Evolutionary conservation across 495 filamentous ascomycete genomes (phyloP), one percentile per base, ranked within the genome.

Genomic region (Talaromyces ruber): DNA sequence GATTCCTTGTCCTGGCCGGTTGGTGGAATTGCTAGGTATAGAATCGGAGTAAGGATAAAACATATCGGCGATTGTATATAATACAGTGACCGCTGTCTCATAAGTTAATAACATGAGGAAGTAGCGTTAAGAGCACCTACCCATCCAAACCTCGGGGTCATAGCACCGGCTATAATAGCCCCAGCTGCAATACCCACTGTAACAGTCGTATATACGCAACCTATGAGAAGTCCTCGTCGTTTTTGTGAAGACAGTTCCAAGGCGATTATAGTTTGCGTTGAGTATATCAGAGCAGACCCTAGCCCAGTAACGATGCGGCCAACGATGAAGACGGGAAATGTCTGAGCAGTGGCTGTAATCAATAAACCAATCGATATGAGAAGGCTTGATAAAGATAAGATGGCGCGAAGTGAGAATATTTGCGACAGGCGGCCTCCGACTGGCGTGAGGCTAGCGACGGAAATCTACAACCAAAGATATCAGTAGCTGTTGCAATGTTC

Each of bases 131-230:
- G 37, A 12, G 71, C 18, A 18, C 84, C 64, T 76, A 90, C 87
- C 88, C 89, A 93, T 56, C 89, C 88, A 26, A 82, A 76, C 0
- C 72, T 75, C 1, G 81, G 81, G 7, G 86, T 74, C 51, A 91
- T 63, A 1, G 84, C 80, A 1, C 89, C 90, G 18, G 86, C 86
- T 30, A 90, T 72, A 12, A 90, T 82, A 3, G 89, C 90, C 7
- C 90, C 89, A 0, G 85, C 75, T 0, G 88, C 82, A 14, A 93
- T 74, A 11, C 90, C 89, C 16, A 84, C 79, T 0, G 89, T 92
- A 62, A 86, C 87, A 0, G 85, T 84, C 9, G 80, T 70, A 67
- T 85, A 87, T 61, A 88, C 73, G 11, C 91, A 63, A 1, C 90
- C 90, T 61, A 92, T 81, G 64, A 82, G 88, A 18, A 93, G 60